These are phyloP conservation scores for Cryptosporidium canis DNA, from an alignment of 169 alveolate species.

Conservation along the genomic window DNA sequence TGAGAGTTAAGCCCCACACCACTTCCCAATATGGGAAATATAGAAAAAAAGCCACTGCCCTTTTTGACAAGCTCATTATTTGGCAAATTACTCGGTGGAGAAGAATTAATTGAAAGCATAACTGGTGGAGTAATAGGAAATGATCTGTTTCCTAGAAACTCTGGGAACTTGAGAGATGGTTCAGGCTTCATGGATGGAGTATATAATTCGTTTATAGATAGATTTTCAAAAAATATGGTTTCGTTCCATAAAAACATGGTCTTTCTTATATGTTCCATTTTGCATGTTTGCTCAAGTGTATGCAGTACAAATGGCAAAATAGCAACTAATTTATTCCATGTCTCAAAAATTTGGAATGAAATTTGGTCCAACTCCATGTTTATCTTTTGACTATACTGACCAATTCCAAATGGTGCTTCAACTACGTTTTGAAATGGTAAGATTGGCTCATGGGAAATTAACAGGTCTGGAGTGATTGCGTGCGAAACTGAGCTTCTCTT, in stretches of 20 bases:
- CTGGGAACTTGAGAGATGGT: constrained; percentile 56
- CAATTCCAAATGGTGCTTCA: constrained; percentile 58
- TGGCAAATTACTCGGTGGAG: not conserved
- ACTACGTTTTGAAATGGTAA: constrained; percentile 25
- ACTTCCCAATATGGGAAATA: constrained; percentile 13
- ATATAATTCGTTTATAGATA: constrained; percentile 13
- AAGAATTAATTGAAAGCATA: constrained; percentile 9
- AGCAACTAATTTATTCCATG: constrained; percentile 43
- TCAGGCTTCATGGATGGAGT: constrained; percentile 53
- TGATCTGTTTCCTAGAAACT: constrained; percentile 10
- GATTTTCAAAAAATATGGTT: constrained; percentile 41
- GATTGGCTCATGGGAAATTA: constrained; percentile 6
- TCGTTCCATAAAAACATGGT: constrained; percentile 68
- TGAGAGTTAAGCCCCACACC: constrained; percentile 15
- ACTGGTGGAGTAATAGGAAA: constrained; percentile 70
- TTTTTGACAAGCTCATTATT: not conserved
- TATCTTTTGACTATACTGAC: constrained; percentile 32
- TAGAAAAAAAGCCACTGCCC: constrained; percentile 14
- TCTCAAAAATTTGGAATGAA: constrained; percentile 33
- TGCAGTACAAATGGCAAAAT: constrained; percentile 31
- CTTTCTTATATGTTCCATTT: constrained; percentile 65
- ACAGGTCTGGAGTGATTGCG: not conserved
- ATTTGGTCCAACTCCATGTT: constrained; percentile 7
- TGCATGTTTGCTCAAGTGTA: constrained; percentile 39
- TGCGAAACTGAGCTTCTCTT: constrained; percentile 26